These are phyloP conservation scores for Lichtheimia ramosa DNA, from an alignment of 371 early-diverging fungal genomes.

Conservation along the genomic window DNA sequence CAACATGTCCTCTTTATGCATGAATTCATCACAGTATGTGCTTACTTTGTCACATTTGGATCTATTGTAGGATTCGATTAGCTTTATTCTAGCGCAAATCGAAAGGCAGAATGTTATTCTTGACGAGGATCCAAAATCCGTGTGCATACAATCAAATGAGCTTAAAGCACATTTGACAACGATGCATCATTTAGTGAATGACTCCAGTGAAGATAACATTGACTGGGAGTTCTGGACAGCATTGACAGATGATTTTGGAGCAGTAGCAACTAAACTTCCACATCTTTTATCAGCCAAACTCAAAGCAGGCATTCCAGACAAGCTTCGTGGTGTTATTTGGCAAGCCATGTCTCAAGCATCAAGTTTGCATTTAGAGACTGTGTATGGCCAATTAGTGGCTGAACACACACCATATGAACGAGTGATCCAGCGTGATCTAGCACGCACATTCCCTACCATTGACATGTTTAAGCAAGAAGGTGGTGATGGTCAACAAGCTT, in stretches of 20 bases:
- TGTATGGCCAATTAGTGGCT: constrained; percentile 79
- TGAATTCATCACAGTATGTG: neutral
- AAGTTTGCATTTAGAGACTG: constrained; percentile 72
- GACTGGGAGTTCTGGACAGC: constrained; percentile 96
- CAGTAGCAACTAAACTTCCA: constrained; percentile 59
- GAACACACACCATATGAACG: constrained; percentile 85
- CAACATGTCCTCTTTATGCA: neutral
- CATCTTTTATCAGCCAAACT: constrained; percentile 70
- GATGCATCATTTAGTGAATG: constrained; percentile 28
- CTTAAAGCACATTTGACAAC: constrained; percentile 55
- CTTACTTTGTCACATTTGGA: neutral
- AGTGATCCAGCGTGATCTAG: constrained; percentile 87
- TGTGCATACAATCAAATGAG: constrained; percentile 54
- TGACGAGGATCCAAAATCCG: constrained; percentile 58
- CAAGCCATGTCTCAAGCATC: constrained; percentile 86
- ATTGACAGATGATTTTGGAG: constrained; percentile 80
- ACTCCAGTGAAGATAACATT: constrained; percentile 41
- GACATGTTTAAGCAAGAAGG: constrained; percentile 83
- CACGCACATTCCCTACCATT: constrained; percentile 89
- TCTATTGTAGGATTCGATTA: constrained; percentile 45
- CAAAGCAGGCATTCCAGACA: constrained; percentile 82
- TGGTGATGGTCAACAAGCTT: constrained; percentile 82
- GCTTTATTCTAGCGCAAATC: constrained; percentile 54
- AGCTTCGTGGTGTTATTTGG: constrained; percentile 92
- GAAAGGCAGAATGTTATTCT: constrained; percentile 57